Percentiles rank a stretch among this genome's conserved stretches.
Conservation (phyloP, 139 green algal genomes). For the Asterochloris sp. region DNA sequence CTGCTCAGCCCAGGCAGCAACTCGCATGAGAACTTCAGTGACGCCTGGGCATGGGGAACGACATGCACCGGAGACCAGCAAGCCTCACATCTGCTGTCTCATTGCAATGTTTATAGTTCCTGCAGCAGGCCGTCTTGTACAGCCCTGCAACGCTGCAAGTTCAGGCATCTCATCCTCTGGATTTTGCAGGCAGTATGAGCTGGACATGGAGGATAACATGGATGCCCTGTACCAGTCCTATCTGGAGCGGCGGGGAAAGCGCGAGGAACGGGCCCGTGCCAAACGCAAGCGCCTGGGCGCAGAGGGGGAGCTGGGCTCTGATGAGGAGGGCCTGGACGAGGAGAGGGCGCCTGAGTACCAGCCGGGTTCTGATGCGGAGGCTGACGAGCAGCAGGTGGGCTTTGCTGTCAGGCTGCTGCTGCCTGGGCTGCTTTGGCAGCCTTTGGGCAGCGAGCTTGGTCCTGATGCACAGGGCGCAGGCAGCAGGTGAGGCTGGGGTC, state of each 20-base stretch:
- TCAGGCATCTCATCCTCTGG: too few relatives aligned
- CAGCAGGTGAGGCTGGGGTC: too few relatives aligned
- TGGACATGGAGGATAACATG: conserved; percentile 77
- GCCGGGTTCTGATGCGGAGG: conserved; percentile 15
- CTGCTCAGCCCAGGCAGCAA: too few relatives aligned
- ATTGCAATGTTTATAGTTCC: too few relatives aligned
- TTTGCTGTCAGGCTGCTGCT: conserved; percentile 1
- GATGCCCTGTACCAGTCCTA: conserved; percentile 86
- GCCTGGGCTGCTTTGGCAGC: not conserved
- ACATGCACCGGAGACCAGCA: too few relatives aligned
- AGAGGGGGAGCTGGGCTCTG: conserved; percentile 55
- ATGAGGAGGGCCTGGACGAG: conserved; percentile 28
- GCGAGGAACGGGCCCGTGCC: conserved; percentile 4
- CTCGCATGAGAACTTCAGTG: too few relatives aligned
- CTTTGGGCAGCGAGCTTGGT: not conserved
- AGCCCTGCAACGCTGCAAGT: too few relatives aligned
- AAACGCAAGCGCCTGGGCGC: conserved; percentile 57
- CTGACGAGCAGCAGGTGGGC: conserved; percentile 21
- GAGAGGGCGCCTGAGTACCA: conserved; percentile 12
- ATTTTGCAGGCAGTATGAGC: conserved; percentile 61
- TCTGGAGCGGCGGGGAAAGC: conserved; percentile 59
- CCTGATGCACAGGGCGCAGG: not conserved
- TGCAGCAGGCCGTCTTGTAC: too few relatives aligned
- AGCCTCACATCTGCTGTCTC: too few relatives aligned
- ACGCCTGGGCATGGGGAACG: too few relatives aligned